Percentiles rank a stretch among this genome's conserved stretches.
Evolutionary conservation across 176 grass and related monocot genomes (phyloP).

Genomic region (Lolium perenne): DNA sequence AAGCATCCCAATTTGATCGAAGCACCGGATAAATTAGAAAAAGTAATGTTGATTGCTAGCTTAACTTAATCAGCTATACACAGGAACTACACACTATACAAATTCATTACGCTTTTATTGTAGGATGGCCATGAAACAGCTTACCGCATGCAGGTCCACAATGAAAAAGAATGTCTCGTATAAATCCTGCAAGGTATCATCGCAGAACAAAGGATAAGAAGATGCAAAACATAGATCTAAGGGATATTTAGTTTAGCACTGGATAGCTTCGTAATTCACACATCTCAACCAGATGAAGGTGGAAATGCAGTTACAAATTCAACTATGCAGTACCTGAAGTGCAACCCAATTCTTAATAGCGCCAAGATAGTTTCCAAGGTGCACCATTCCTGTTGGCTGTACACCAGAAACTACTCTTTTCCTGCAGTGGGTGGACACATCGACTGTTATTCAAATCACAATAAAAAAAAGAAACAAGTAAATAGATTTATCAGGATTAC

Average conservation of each 20-base stretch:
- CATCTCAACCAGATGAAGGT: constrained; percentile 17
- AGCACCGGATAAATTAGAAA: not conserved
- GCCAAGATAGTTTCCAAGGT: constrained; percentile 98
- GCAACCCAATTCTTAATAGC: constrained; percentile 98
- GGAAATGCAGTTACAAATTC: not conserved
- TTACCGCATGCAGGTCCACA: constrained; percentile 94
- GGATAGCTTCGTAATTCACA: constrained; percentile 17
- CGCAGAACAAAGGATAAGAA: constrained; percentile 10
- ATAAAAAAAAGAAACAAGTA: constrained; percentile 14
- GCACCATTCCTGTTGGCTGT: constrained; percentile 91
- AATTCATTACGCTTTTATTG: not conserved
- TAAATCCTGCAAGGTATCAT: constrained; percentile 67
- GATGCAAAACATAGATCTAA: constrained; percentile 1
- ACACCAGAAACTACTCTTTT: constrained; percentile 99
- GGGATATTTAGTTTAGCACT: not conserved
- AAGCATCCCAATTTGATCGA: constrained; percentile 20
- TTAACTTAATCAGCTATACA: constrained; percentile 36
- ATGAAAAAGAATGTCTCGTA: constrained; percentile 99
- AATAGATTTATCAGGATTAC: constrained; percentile 17
- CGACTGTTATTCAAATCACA: constrained; percentile 6
- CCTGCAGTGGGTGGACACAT: constrained; percentile 50
- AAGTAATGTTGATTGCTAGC: not conserved
- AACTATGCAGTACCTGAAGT: constrained; percentile 69
- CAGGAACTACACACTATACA: constrained; percentile 24
- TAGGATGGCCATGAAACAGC: constrained; percentile 27